Evolutionary conservation across 2,329 filamentous ascomycete species (phyloP).

Genomic region (Colletotrichum sp.): DNA sequence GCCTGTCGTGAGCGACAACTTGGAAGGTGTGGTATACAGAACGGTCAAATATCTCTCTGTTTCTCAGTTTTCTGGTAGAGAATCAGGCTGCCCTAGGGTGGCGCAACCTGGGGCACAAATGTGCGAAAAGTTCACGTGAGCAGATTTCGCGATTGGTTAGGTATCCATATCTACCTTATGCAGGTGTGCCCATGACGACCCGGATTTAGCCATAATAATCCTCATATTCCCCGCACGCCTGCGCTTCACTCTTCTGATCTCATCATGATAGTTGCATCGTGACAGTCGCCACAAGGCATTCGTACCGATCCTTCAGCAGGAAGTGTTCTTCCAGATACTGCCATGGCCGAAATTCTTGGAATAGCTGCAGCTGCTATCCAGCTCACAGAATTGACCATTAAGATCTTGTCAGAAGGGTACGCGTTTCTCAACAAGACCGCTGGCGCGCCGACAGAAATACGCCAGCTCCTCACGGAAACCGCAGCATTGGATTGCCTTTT

Average conservation of each 20-base stretch:
- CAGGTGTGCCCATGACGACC: background rate
- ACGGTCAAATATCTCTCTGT: background rate
- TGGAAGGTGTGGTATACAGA: background rate
- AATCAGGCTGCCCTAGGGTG: background rate
- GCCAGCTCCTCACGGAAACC: background rate
- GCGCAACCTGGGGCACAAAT: background rate
- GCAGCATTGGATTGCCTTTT: background rate
- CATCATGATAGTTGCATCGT: too few relatives aligned
- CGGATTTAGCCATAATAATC: too few relatives aligned
- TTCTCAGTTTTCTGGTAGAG: background rate
- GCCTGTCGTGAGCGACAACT: background rate
- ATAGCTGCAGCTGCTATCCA: accelerated
- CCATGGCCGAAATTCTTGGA: background rate
- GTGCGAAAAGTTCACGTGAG: accelerated
- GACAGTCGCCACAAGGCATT: too few relatives aligned
- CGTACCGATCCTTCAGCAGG: too few relatives aligned
- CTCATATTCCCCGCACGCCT: too few relatives aligned
- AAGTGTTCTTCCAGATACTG: background rate
- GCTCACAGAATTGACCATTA: accelerated
- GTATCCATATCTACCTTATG: accelerated
- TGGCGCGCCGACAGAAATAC: background rate
- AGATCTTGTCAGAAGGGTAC: accelerated
- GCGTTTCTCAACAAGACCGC: background rate
- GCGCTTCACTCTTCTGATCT: too few relatives aligned
- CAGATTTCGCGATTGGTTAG: background rate